Base-by-base conservation (phyloP, 495 filamentous ascomycete genomes). In the Trichoderma gamsii region DNA sequence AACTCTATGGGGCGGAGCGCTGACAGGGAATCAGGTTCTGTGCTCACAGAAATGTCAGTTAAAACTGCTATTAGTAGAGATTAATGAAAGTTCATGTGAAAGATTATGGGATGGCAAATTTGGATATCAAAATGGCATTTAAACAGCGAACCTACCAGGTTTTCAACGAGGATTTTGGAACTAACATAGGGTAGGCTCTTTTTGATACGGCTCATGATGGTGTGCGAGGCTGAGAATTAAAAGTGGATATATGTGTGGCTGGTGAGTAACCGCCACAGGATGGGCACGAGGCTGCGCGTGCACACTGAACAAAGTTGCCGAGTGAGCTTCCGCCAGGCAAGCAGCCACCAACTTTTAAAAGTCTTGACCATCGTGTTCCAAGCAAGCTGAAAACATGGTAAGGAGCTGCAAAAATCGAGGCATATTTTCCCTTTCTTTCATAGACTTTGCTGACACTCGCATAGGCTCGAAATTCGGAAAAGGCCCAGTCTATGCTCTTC, bases 401-500 rank as follows among this genome's bases (percentile, higher is more conserved):
- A 61, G 56, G 8, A 0, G 23, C 3, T 21, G 11, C 11, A 61
- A 21, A 18, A 32, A 3, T 11, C 35, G 5, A 38, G 35, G 7
- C 5, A 4, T 9, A 38, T 38, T 38, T 38, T 7, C 0, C 8
- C 35, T 38, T 38, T 15, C n/a, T 49, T 49, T 16, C 4, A 7
- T 25, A 9, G 18, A 23, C 8, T 23, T 23, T 52, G 1, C 25
- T 61, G 11, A 61, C 12, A 3, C 4, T 61, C 9, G 15, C n/a
- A 29, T 32, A 84, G 84, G 84, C 84, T 71, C 84, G 84, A 49
- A 99, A 99, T 78, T 92, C 90, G 38, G 94, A 97, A 85, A 98
- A 98, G 81, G 95, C 95, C 69, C 95, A 99, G 79, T 97, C 94
- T 27, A 99, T 99, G 95, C 96, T 99, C 79, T 99, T 97, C 82